A percentile compares a stretch with the other conserved stretches of the same genome.
These are phyloP conservation scores for Megacollybia platyphylla DNA, from an alignment of 1,284 basidiomycete species.

Conservation along the genomic window DNA sequence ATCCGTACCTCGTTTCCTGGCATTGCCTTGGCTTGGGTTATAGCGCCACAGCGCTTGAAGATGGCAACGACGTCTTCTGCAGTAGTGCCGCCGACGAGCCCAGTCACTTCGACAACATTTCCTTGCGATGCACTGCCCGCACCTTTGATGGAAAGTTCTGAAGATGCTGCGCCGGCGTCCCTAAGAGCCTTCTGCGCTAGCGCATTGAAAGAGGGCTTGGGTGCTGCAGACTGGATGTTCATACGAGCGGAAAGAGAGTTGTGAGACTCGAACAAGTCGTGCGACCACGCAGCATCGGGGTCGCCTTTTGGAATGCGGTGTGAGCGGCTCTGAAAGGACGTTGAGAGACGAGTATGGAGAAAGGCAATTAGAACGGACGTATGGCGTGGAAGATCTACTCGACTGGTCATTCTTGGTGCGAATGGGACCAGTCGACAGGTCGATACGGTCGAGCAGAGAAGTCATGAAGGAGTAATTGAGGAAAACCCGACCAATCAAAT, in stretches of 20 bases:
- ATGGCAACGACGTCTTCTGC: conserved; percentile 78
- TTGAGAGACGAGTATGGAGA: conserved; percentile 9
- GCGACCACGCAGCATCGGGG: conserved; percentile 54
- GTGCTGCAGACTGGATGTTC: conserved; percentile 22
- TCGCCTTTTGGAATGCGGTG: conserved; percentile 51
- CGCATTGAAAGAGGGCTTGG: conserved; percentile 29
- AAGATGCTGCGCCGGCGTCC: conserved; percentile 26
- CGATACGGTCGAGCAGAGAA: conserved; percentile 58
- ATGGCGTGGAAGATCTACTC: conserved; percentile 42
- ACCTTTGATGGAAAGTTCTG: conserved; percentile 58
- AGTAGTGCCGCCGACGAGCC: conserved; percentile 67
- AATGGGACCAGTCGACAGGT: conserved; percentile 40
- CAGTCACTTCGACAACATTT: conserved; percentile 68
- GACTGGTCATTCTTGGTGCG: conserved; percentile 34
- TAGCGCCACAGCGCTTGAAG: conserved; percentile 68
- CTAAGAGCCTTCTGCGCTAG: conserved; percentile 43
- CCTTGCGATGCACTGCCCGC: conserved; percentile 39
- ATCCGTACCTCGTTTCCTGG: conserved; percentile 42
- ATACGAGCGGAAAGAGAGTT: conserved; percentile 55
- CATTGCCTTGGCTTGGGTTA: conserved; percentile 41
- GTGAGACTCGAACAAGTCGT: conserved; percentile 56
- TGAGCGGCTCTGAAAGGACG: conserved; percentile 29
- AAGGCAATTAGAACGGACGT: conserved; percentile 40
- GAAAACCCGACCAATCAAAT: conserved; percentile 59
- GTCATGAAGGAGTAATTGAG: conserved; percentile 25